Base-by-base conservation (phyloP, 805 yeast genomes). In the Starmerella powellii region DNA sequence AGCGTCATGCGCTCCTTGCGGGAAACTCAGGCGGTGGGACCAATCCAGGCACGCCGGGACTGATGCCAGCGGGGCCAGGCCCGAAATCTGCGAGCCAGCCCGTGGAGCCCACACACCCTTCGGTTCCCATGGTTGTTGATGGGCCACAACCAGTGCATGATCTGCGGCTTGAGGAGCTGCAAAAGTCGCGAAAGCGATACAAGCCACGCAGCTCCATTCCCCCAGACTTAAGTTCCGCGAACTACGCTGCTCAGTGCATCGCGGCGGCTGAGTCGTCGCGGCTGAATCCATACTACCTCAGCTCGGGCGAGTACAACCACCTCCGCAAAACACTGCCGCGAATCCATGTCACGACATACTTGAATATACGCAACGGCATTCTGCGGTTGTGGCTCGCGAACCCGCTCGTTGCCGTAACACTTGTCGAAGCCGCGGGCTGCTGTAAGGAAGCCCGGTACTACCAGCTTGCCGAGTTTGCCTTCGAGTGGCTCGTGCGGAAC, bases 361-460 rank as follows among this genome's bases (percentile, higher is more conserved):
- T 65, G 26, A 63, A 65, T 45, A 61, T 65, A 30, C 57, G 70
- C 18, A 65, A 66, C 45, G 68, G 66, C 11, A 63, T 66, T 30
- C 46, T 64, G 32, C 52, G 67, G 24, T 52, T 65, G 20, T 66
- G 70, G 70, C 53, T 63, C 8, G 58, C 63, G 30, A 66, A 66
- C 45, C 70, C 69, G 19, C 54, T 60, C 11, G 64, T 63, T 2
- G 54, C 56, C n/a, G 69, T 65, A 18, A 63, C 67, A 3, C 49
- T 57, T 31, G 55, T 57, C 10, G 70, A 66, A 46, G 70, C 70
- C 0, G 66, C 64, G 1, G 70, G 70, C 3, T 63, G 68, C 45
- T 65, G 60, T 16, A 56, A 61, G 15, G 62, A 63, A 16, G 63
- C 59, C 24, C 56, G 66, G 12, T 63, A 52, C 46, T 63, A 56